These are phyloP conservation scores for Neoarthrinium moseri DNA, from an alignment of 2,329 filamentous ascomycete species.

Conservation along the genomic window DNA sequence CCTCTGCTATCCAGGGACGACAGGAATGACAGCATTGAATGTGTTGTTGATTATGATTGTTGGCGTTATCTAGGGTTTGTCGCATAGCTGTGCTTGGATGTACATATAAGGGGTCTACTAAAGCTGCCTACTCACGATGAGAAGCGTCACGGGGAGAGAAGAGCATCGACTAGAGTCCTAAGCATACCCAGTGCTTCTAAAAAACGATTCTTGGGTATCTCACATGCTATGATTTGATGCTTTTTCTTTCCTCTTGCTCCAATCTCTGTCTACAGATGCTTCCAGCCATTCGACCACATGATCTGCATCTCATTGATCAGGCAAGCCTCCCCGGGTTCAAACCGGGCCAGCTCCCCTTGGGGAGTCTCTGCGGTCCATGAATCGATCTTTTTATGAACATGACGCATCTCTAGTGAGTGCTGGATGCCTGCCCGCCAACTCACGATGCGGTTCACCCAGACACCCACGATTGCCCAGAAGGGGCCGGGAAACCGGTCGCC, in stretches of 20 bases:
- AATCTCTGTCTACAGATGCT: constrained; percentile 43
- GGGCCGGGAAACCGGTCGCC: constrained; percentile 36
- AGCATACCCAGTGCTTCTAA: too few species aligned
- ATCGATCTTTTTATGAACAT: constrained; percentile 38
- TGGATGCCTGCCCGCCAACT: constrained; percentile 30
- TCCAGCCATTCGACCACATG: constrained; percentile 57
- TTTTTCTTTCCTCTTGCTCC: neutral
- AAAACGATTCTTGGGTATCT: too few species aligned
- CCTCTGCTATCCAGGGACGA: neutral
- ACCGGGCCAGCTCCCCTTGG: constrained; percentile 24
- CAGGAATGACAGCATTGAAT: neutral
- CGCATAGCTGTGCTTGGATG: neutral
- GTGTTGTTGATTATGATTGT: neutral
- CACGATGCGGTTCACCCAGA: constrained; percentile 33
- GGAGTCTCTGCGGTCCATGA: constrained; percentile 37
- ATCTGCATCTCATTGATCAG: constrained; percentile 62
- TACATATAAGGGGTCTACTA: neutral
- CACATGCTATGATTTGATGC: neutral
- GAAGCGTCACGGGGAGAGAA: too few species aligned
- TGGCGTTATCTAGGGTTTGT: neutral
- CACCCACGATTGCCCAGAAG: constrained; percentile 43
- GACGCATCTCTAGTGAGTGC: constrained; percentile 32
- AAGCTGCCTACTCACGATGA: too few species aligned
- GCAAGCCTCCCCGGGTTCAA: constrained; percentile 46
- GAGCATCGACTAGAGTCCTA: too few species aligned